Evolutionary conservation across 331 rosid genomes (phyloP).

Genomic region (Erythrophleum ivorense): DNA sequence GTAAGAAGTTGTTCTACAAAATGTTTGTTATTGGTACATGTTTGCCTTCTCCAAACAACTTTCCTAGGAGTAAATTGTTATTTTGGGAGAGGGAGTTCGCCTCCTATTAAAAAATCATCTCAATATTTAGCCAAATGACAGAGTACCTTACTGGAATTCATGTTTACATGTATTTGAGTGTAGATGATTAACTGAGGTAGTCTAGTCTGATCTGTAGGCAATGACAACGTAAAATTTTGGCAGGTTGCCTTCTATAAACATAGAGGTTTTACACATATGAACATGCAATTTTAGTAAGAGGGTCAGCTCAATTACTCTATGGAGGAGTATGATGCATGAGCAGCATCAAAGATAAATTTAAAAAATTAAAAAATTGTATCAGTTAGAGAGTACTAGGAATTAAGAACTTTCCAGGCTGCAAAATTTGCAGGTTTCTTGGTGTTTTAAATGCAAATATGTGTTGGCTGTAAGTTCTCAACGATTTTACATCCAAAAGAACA

Average conservation of each 20-base stretch:
- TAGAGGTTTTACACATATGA: not conserved
- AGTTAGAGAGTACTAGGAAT: not conserved
- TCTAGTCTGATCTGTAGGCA: constrained; percentile 15
- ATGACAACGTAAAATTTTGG: not conserved
- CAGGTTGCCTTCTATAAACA: not conserved
- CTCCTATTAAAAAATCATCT: no score
- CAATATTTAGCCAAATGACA: constrained; percentile 20
- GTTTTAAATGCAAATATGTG: not conserved
- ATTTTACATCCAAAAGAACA: not conserved
- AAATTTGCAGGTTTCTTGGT: constrained; percentile 9
- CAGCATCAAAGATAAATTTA: not conserved
- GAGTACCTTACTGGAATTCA: not conserved
- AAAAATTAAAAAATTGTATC: not conserved
- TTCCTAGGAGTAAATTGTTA: no score
- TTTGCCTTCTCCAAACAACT: no score
- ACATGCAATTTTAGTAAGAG: not conserved
- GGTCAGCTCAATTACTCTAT: not conserved
- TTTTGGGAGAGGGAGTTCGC: no score
- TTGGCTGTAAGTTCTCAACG: not conserved
- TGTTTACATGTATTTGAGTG: constrained; percentile 9
- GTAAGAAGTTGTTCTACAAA: not conserved
- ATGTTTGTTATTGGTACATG: not conserved
- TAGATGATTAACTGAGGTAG: not conserved
- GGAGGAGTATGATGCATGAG: not conserved
- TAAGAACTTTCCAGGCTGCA: not conserved